phyloP scores from a whole-genome alignment of 129 eudicot species.

The Gnaphalium uliginosum region DNA sequence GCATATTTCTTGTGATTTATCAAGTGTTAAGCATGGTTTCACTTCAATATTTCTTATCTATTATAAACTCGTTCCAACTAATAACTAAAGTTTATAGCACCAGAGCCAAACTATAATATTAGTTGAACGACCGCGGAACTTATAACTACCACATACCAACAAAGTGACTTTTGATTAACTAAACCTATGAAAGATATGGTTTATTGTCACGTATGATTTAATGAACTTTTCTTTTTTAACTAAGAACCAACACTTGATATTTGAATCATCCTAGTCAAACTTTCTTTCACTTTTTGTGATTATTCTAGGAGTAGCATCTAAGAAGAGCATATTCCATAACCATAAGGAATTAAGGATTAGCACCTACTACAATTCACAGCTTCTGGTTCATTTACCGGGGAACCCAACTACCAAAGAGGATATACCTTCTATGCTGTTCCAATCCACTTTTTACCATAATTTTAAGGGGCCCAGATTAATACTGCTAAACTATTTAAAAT shows the following conservation, averaged over 20 bases:
- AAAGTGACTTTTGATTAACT: not conserved
- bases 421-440: slow-evolving; percentile 10
- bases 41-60: not conserved
- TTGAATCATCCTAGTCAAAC: not conserved
- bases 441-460: not conserved
- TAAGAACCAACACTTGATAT: too few relatives aligned
- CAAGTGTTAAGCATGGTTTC: not conserved
- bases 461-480: not conserved
- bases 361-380: not conserved
- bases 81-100: too few relatives aligned
- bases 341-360: not conserved
- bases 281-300: not conserved
- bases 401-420: slow-evolving; percentile 5
- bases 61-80: too few relatives aligned
- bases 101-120: too few relatives aligned
- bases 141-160: not conserved
- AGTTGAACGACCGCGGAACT: not conserved
- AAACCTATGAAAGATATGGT: not conserved
- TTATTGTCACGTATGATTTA: not conserved
- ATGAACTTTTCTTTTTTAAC: too few relatives aligned
- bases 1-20: not conserved
- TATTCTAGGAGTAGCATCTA: slow-evolving; percentile 15
- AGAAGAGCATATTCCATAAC: slow-evolving; percentile 18
- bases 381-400: slow-evolving; percentile 7
- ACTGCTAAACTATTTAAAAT: not conserved